Percentiles rank a stretch among this genome's conserved stretches.
phyloP scores from a whole-genome alignment of 305 asterid species.

The Nicotiana rustica region DNA sequence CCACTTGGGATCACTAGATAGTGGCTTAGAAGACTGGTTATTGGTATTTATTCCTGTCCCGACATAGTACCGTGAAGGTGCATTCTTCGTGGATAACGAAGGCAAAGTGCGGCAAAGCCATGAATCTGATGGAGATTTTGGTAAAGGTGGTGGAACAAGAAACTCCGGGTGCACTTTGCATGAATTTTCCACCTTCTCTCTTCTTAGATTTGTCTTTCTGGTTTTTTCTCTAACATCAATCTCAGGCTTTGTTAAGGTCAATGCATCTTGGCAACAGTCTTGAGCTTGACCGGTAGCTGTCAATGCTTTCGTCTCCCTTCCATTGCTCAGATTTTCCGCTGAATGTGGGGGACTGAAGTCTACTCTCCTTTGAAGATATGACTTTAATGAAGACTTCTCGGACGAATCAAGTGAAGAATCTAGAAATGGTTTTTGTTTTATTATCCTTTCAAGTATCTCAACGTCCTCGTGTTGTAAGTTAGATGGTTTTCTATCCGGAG shows the following conservation, averaged over 20 bases:
- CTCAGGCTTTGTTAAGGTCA: conserved; percentile 33
- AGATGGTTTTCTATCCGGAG: conserved; percentile 31
- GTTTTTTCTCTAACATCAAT: conserved; percentile 31
- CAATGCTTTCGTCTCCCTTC: conserved; percentile 16
- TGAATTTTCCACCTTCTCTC: conserved; percentile 35
- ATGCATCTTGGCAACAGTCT: conserved; percentile 31
- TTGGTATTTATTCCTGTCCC: conserved; percentile 42
- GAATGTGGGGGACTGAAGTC: conserved; percentile 34
- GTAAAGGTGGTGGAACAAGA: conserved; percentile 73
- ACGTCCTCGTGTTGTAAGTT: conserved; percentile 7
- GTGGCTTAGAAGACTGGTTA: conserved; percentile 48
- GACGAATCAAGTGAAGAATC: conserved; percentile 25
- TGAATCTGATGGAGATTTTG: conserved; percentile 80
- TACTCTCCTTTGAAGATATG: conserved; percentile 27
- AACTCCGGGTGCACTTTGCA: conserved; percentile 44
- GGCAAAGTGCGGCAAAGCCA: conserved; percentile 81
- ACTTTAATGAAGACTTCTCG: conserved; percentile 30
- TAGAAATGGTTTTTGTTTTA: conserved; percentile 19
- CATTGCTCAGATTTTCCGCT: conserved; percentile 30
- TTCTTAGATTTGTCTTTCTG: conserved; percentile 37
- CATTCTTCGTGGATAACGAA: conserved; percentile 55
- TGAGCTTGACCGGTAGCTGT: conserved; percentile 34
- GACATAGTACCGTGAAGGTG: conserved; percentile 38
- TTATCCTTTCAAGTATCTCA: conserved; percentile 29
- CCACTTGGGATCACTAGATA: conserved; percentile 50